Base-by-base conservation (phyloP, 192 early-diverging fungal species). In the Backusella luteola region DNA sequence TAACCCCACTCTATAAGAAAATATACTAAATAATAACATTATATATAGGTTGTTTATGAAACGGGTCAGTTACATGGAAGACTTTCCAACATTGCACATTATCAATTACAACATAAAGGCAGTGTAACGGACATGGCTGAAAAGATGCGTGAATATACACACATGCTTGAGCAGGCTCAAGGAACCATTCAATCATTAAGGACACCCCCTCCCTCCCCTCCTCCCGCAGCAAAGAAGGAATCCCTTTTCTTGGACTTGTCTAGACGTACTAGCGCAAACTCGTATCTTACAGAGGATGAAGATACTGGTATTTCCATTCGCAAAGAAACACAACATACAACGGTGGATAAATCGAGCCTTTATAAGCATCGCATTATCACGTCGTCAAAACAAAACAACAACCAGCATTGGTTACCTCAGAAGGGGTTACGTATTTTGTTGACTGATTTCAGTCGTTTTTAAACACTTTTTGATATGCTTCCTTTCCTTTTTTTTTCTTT, bases 151-250 rank as follows among this genome's bases (percentile, higher is more conserved):
- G 78, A 79, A 75, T 79, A 79, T 67, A 68, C 78, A n/a, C 46
- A 66, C 26, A 75, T 79, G 69, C 74, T 79, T 66, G 78, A 79
- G 59, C 73, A 79, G 72, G 78, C 78, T 70, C 74, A 75, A 79
- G 78, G 74, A 15, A 79, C 78, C 14, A 79, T 79, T 4, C 73
- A 75, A 53, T 67, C 46, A 21, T 49, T 76, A 14, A 44, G 70
- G 34, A 12, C 39, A 39, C 46, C 52, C 38, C 72, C 44, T 19
- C 15, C 34, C 23, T 26, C 59, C 0, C 39, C 36, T 4, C 12
- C 19, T 46, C 29, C 44, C 17, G 42, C 67, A 32, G 14, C 5
- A 17, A 44, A 46, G 34, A 66, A 41, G 2, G 19, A 36, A 74
- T 42, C 38, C 32, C 36, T 26, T 17, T 66, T 66, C 32, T 35